These are phyloP conservation scores for Termitomyces sp. DNA, from an alignment of 768 basidiomycete species.

Conservation along the genomic window DNA sequence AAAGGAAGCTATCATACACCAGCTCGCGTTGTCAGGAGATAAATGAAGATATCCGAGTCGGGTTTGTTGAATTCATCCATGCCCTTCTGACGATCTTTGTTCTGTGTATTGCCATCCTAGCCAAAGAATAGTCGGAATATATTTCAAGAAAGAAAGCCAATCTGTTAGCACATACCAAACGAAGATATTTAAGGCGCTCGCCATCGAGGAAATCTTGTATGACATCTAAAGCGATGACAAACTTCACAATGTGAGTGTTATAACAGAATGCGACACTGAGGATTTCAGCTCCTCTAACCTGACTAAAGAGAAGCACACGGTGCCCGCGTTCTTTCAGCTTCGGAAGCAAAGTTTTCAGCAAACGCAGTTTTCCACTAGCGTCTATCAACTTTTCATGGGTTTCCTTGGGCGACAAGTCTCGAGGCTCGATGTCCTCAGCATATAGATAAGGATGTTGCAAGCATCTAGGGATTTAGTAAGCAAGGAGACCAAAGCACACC, in stretches of 20 bases:
- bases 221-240: constrained; percentile 81
- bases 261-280: not conserved
- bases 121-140: not conserved
- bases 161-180: constrained; percentile 52
- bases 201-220: constrained; percentile 87
- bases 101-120: constrained; percentile 89
- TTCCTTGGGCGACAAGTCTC: constrained; percentile 49
- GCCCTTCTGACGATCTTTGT: constrained; percentile 81
- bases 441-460: constrained; percentile 91
- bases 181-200: constrained; percentile 76
- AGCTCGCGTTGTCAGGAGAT: constrained; percentile 87
- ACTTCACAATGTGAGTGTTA: constrained; percentile 42
- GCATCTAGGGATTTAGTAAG: constrained; percentile 45
- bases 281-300: constrained; percentile 43
- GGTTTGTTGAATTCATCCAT: constrained; percentile 95
- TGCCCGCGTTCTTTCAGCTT: constrained; percentile 84
- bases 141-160: not conserved
- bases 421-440: constrained; percentile 75
- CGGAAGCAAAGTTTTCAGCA: constrained; percentile 75
- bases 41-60: constrained; percentile 86
- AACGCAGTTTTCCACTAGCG: constrained; percentile 80
- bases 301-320: constrained; percentile 88
- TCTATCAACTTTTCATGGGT: constrained; percentile 79
- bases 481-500: not conserved
- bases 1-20: constrained; percentile 43